Evolutionary conservation across 2,329 filamentous ascomycete species (phyloP).

Genomic region (Phaeoacremonium minimum): DNA sequence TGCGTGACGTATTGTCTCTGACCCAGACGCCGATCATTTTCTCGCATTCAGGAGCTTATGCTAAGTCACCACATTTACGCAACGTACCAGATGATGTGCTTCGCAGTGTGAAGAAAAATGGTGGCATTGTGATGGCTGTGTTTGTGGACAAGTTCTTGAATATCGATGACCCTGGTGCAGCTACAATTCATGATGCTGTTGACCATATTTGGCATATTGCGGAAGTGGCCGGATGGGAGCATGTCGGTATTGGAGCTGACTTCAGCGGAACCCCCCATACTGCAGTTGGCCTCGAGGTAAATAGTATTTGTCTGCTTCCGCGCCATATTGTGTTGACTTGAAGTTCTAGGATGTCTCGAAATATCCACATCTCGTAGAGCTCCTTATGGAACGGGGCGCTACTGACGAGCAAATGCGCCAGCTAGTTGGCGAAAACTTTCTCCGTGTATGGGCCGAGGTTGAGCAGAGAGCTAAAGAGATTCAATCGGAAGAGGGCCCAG

Average conservation of each 20-base stretch:
- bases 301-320: too few relatives aligned
- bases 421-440: neutral
- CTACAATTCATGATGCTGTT: conserved; percentile 17
- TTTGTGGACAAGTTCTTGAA: conserved; percentile 18
- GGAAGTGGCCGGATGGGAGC: conserved; percentile 11
- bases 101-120: conserved; percentile 18
- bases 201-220: conserved; percentile 14
- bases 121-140: conserved; percentile 26
- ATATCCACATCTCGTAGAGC: conserved; percentile 13
- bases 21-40: conserved; percentile 14
- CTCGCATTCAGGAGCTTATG: conserved; percentile 9
- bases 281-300: neutral
- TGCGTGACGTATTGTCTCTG: conserved; percentile 11
- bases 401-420: conserved; percentile 7
- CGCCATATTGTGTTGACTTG: too few relatives aligned
- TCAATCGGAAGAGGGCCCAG: conserved; percentile 2
- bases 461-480: conserved; percentile 6
- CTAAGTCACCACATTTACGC: conserved; percentile 14
- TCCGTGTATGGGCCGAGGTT: neutral
- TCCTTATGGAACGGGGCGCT: conserved; percentile 2
- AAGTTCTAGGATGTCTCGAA: conserved; percentile 11
- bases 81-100: conserved; percentile 30
- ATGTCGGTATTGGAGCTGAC: conserved; percentile 1
- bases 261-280: neutral
- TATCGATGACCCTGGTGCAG: conserved; percentile 15